These are phyloP conservation scores for Colletotrichum lindemuthianum DNA, from an alignment of 2,329 filamentous ascomycete species.

Conservation along the genomic window DNA sequence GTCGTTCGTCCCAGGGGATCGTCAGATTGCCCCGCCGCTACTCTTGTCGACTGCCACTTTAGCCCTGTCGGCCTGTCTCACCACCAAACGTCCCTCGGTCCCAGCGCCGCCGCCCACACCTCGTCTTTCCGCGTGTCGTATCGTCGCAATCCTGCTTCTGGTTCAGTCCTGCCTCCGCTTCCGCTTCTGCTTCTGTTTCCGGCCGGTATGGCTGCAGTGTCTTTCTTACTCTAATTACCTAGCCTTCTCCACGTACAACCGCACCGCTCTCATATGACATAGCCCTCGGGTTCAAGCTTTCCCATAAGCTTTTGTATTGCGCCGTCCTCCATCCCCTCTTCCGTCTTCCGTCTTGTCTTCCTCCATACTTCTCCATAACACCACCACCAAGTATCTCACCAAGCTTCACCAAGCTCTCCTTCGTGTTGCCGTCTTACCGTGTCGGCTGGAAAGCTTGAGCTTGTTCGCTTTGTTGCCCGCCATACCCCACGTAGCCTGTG, in stretches of 20 bases:
- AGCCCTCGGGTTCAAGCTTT: constrained; percentile 29
- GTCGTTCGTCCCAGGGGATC: constrained; percentile 22
- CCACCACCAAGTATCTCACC: background rate
- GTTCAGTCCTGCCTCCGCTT: constrained; percentile 1
- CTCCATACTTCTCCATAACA: background rate
- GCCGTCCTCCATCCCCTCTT: constrained; percentile 13
- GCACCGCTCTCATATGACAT: constrained; percentile 20
- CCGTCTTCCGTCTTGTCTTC: constrained; percentile 26
- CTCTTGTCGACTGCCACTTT: constrained; percentile 7
- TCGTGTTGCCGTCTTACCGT: constrained; percentile 10
- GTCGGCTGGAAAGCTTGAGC: constrained; percentile 19
- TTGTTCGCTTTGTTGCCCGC: constrained; percentile 15
- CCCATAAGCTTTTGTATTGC: constrained; percentile 24
- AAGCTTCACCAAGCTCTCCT: constrained; percentile 6
- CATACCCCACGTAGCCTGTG: constrained; percentile 18
- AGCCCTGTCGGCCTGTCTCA: constrained; percentile 40
- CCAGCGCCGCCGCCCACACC: constrained; percentile 24
- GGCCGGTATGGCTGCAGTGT: background rate
- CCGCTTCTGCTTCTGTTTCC: constrained; percentile 21
- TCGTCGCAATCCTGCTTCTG: constrained; percentile 10
- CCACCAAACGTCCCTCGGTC: constrained; percentile 25
- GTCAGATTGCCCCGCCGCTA: constrained; percentile 32
- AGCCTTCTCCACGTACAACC: background rate
- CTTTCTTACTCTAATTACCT: no score
- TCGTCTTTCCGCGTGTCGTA: background rate